Conservation (phyloP, 495 filamentous ascomycete species). For the Cercophora sp. region DNA sequence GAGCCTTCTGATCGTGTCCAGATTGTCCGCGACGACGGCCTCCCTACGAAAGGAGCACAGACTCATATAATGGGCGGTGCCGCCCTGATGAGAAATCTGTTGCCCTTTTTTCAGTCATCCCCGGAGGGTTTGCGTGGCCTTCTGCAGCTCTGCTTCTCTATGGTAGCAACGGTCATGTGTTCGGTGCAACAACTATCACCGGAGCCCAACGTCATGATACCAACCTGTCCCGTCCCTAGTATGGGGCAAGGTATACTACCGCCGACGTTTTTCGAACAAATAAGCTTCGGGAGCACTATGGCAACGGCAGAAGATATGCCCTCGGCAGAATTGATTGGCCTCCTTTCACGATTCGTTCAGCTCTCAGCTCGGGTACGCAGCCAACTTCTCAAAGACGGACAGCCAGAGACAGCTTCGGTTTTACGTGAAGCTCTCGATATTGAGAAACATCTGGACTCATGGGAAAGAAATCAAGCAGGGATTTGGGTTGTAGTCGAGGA, state of each 20-base stretch:
- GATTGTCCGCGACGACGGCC: conserved; percentile 19
- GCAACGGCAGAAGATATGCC: conserved; percentile 23
- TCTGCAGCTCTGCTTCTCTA: conserved; percentile 42
- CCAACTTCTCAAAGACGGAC: conserved; percentile 30
- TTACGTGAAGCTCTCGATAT: conserved; percentile 31
- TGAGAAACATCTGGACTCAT: conserved; percentile 31
- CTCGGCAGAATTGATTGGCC: conserved; percentile 29
- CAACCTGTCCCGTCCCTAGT: conserved; percentile 20
- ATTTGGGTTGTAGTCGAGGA: conserved; percentile 30
- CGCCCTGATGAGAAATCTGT: conserved; percentile 35
- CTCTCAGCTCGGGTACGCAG: conserved; percentile 26
- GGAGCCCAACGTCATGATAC: conserved; percentile 17
- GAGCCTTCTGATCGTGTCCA: neutral
- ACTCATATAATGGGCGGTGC: conserved; percentile 45
- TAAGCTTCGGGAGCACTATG: conserved; percentile 27
- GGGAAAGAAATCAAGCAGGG: conserved; percentile 29
- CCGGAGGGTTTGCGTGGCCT: conserved; percentile 31
- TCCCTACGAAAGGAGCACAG: conserved; percentile 31
- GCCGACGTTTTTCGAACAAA: conserved; percentile 32
- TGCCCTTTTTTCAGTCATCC: conserved; percentile 25
- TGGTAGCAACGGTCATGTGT: conserved; percentile 28
- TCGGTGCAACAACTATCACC: conserved; percentile 17
- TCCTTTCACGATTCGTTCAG: conserved; percentile 32
- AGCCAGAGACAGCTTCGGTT: conserved; percentile 22
- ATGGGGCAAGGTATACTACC: conserved; percentile 32